A percentile compares a stretch with the other conserved stretches of the same genome.
These are phyloP conservation scores for Aspergillus bridgeri DNA, from an alignment of 495 filamentous ascomycete species.

Conservation along the genomic window DNA sequence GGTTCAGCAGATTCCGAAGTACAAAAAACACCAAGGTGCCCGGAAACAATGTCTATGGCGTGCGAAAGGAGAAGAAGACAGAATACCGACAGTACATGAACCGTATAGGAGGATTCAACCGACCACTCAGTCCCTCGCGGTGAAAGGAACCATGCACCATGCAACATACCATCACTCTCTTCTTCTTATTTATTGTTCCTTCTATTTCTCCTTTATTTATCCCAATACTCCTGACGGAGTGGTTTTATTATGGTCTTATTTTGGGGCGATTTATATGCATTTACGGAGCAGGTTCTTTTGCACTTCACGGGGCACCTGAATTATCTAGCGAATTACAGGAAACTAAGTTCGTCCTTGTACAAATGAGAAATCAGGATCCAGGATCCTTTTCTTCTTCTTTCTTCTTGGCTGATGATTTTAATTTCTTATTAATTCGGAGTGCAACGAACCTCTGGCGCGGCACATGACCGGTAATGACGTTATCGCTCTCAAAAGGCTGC, in stretches of 20 bases:
- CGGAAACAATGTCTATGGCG: slow-evolving; percentile 81
- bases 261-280: slow-evolving; percentile 17
- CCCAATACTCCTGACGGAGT: slow-evolving; percentile 5
- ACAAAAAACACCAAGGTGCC: slow-evolving; percentile 89
- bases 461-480: slow-evolving; percentile 38
- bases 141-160: not conserved
- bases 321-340: not conserved
- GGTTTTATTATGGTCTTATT: slow-evolving; percentile 1
- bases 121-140: slow-evolving; percentile 67
- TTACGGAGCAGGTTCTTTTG: slow-evolving; percentile 16
- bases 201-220: not conserved
- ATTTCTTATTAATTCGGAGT: not conserved
- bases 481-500: slow-evolving; percentile 8
- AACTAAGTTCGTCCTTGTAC: not conserved
- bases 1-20: slow-evolving; percentile 77
- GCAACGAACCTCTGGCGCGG: not conserved
- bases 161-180: not conserved
- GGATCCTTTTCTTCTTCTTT: not conserved
- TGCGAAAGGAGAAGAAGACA: slow-evolving; percentile 91
- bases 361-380: not conserved
- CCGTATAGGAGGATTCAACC: slow-evolving; percentile 91
- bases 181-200: slow-evolving; percentile 3
- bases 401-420: not conserved
- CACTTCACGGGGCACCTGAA: not conserved
- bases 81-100: slow-evolving; percentile 99